A percentile compares a stretch with the other conserved stretches of the same genome.
Evolutionary conservation across 306 rosid genomes (phyloP).

Genomic region (Hippophae gyantsensis): DNA sequence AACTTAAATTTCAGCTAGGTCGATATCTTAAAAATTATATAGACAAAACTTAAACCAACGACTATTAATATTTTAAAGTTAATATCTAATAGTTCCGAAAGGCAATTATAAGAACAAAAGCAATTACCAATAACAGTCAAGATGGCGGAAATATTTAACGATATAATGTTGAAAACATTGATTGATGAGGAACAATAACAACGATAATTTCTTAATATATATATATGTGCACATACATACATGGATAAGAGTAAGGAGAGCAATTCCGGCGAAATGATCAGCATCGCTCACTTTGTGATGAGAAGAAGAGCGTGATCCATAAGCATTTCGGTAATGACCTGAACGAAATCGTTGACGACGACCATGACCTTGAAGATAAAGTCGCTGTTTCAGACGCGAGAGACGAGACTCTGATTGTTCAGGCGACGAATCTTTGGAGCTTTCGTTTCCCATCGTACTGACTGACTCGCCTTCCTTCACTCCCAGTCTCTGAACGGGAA

Average conservation of each 20-base stretch:
- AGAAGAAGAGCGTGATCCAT: slow-evolving; percentile 21
- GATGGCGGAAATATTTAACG: too few species aligned
- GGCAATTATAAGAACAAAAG: too few species aligned
- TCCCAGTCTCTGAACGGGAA: not conserved
- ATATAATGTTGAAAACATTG: not conserved
- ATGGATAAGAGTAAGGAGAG: slow-evolving; percentile 50
- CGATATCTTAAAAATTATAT: too few species aligned
- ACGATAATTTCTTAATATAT: not conserved
- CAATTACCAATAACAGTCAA: too few species aligned
- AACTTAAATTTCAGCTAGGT: not conserved
- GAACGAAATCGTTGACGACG: slow-evolving; percentile 4
- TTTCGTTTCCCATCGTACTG: slow-evolving; percentile 44
- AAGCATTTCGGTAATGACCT: not conserved
- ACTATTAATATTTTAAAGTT: too few species aligned
- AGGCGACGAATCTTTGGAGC: slow-evolving; percentile 30
- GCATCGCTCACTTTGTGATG: slow-evolving; percentile 30
- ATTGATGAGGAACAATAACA: not conserved
- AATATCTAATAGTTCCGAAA: too few species aligned
- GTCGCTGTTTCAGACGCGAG: slow-evolving; percentile 45
- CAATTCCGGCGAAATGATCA: slow-evolving; percentile 68
- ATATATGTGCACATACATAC: slow-evolving; percentile 16
- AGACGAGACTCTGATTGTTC: slow-evolving; percentile 28
- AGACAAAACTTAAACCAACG: too few species aligned
- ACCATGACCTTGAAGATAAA: slow-evolving; percentile 19
- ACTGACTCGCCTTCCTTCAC: not conserved